These are phyloP conservation scores for Metschnikowia similis DNA, from an alignment of 805 yeast species.

Conservation along the genomic window DNA sequence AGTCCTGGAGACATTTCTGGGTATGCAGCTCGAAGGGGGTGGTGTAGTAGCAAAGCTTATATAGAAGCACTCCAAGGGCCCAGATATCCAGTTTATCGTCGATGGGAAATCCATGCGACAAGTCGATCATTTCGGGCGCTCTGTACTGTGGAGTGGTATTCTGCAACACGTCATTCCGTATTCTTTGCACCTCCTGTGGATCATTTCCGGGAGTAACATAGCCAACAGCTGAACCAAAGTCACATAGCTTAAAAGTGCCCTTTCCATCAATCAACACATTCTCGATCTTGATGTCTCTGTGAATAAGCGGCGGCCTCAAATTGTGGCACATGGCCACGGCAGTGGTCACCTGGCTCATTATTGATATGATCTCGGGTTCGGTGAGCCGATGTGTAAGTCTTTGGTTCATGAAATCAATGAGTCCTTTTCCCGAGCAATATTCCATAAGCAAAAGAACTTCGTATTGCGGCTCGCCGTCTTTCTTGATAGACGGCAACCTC, in stretches of 20 bases:
- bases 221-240: constrained; percentile 76
- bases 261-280: constrained; percentile 62
- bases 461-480: constrained; percentile 44
- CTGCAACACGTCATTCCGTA: constrained; percentile 67
- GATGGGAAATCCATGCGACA: constrained; percentile 62
- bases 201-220: constrained; percentile 59
- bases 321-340: constrained; percentile 81
- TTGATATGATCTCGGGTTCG: constrained; percentile 63
- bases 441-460: constrained; percentile 82
- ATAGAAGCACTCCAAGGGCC: constrained; percentile 78
- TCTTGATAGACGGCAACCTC: constrained; percentile 37
- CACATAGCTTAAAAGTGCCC: constrained; percentile 66
- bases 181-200: constrained; percentile 52
- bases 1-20: constrained; percentile 34
- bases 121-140: constrained; percentile 80
- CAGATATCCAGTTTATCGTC: constrained; percentile 82
- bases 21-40: constrained; percentile 68
- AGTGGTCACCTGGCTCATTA: constrained; percentile 64
- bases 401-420: constrained; percentile 77
- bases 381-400: constrained; percentile 61
- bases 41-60: constrained; percentile 74
- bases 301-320: constrained; percentile 63
- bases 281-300: constrained; percentile 79
- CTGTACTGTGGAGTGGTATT: constrained; percentile 85
- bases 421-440: constrained; percentile 67